These are phyloP conservation scores for Xenosphaeropsis pyriputrescens DNA, from an alignment of 2,329 filamentous ascomycete genomes.

Conservation along the genomic window DNA sequence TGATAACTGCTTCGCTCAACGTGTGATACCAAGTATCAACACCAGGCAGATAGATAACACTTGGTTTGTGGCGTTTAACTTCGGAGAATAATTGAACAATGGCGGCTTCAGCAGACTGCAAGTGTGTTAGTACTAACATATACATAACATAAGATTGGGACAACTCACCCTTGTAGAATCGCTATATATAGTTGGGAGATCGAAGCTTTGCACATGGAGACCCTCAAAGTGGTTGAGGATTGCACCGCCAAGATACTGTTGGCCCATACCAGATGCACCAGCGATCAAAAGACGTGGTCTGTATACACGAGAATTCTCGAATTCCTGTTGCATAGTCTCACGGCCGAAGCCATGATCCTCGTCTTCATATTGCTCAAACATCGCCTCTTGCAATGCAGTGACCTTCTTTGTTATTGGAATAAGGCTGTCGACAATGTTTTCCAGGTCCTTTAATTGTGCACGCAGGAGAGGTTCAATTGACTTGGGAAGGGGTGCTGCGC, in stretches of 20 bases:
- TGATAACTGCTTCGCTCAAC: constrained; percentile 48
- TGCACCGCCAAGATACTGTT: constrained; percentile 75
- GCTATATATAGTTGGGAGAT: constrained; percentile 72
- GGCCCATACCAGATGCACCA: constrained; percentile 82
- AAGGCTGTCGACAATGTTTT: constrained; percentile 54
- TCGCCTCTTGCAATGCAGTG: constrained; percentile 85
- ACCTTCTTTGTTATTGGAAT: constrained; percentile 75
- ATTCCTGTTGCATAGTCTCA: constrained; percentile 62
- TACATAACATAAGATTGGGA: neutral
- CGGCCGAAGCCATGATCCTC: constrained; percentile 72
- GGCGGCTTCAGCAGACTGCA: constrained; percentile 49
- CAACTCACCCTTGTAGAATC: constrained; percentile 58
- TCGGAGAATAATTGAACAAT: constrained; percentile 86
- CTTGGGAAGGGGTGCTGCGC: constrained; percentile 66
- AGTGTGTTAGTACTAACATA: constrained; percentile 4
- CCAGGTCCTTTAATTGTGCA: constrained; percentile 55
- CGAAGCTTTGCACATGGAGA: constrained; percentile 87
- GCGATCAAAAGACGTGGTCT: constrained; percentile 74
- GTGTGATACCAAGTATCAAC: constrained; percentile 71
- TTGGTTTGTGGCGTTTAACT: constrained; percentile 86
- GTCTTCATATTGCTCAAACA: constrained; percentile 77
- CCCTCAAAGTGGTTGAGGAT: constrained; percentile 85
- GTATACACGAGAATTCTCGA: constrained; percentile 79
- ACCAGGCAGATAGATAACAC: constrained; percentile 86
- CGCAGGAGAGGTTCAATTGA: constrained; percentile 70